phyloP scores from a whole-genome alignment of 1,139 yeast genomes.

The Geotrichum histeridarum region DNA sequence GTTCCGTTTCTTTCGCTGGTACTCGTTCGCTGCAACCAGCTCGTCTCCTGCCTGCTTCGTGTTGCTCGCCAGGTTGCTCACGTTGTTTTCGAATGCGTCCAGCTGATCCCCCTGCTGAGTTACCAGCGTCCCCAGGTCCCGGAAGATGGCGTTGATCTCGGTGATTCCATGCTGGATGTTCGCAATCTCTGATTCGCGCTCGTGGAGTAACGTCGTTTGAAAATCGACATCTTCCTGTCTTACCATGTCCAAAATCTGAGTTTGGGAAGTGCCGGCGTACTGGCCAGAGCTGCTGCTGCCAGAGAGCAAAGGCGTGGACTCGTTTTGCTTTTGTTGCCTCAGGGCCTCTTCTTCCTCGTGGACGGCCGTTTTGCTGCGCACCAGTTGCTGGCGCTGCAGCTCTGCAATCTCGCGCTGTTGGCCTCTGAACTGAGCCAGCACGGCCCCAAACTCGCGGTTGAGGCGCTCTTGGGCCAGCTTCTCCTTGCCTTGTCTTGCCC shows the following conservation, averaged over 20 bases:
- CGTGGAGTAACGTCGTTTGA: constrained; percentile 63
- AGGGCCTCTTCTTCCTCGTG: constrained; percentile 9
- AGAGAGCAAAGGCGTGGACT: constrained; percentile 38
- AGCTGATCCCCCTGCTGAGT: constrained; percentile 79
- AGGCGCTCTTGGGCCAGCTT: constrained; percentile 42
- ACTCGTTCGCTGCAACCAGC: constrained; percentile 64
- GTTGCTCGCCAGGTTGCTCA: constrained; percentile 59
- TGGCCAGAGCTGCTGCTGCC: constrained; percentile 19
- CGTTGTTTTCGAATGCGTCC: constrained; percentile 76
- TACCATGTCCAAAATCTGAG: constrained; percentile 37
- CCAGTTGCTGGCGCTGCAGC: constrained; percentile 3
- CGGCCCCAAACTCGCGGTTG: constrained; percentile 41
- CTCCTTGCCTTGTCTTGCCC: constrained; percentile 25
- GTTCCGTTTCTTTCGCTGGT: constrained; percentile 62
- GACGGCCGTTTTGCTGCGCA: constrained; percentile 9
- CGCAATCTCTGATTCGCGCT: constrained; percentile 66
- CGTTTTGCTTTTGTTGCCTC: constrained; percentile 34
- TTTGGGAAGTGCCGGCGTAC: constrained; percentile 29
- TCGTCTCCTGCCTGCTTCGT: constrained; percentile 69
- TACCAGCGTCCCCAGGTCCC: constrained; percentile 71
- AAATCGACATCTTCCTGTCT: constrained; percentile 68
- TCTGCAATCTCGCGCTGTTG: constrained; percentile 35
- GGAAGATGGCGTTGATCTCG: constrained; percentile 80
- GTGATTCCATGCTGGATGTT: constrained; percentile 71
- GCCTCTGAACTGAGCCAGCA: constrained; percentile 40